Evolutionary conservation across 148 eudicot species (phyloP).

Genomic region (Mesembryanthemum crystallinum): DNA sequence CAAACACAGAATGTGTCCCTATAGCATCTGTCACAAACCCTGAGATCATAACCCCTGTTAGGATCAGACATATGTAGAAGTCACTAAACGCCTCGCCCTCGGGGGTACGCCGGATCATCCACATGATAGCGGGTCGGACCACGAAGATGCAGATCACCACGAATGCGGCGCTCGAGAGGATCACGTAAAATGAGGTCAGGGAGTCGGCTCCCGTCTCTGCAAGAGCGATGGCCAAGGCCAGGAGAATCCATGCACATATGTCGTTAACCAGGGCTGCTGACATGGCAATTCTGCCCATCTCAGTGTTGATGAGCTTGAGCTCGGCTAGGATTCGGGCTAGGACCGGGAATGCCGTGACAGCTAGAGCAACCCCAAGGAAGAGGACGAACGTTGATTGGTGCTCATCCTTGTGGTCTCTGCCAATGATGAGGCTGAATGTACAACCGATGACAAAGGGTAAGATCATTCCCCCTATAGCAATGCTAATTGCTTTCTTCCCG

Average conservation of each 20-base stretch:
- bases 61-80: constrained; percentile 52
- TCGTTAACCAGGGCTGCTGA: constrained; percentile 68
- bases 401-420: background rate
- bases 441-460: constrained; percentile 54
- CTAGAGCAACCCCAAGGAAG: constrained; percentile 62
- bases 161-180: constrained; percentile 42
- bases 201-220: constrained; percentile 37
- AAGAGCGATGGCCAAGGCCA: constrained; percentile 65
- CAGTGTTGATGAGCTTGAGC: constrained; percentile 66
- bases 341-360: constrained; percentile 73
- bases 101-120: constrained; percentile 56
- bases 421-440: constrained; percentile 37
- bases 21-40: constrained; percentile 72
- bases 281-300: constrained; percentile 68
- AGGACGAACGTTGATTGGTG: constrained; percentile 44
- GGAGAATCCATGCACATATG: constrained; percentile 63
- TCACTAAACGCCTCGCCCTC: constrained; percentile 68
- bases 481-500: constrained; percentile 50
- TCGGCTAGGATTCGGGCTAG: constrained; percentile 71
- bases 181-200: constrained; percentile 53
- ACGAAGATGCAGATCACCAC: constrained; percentile 42
- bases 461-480: constrained; percentile 64
- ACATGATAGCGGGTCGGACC: constrained; percentile 41
- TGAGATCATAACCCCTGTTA: constrained; percentile 61
- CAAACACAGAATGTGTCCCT: constrained; percentile 81